phyloP scores from a whole-genome alignment of 345 rosid species.

The Salix dunnii region DNA sequence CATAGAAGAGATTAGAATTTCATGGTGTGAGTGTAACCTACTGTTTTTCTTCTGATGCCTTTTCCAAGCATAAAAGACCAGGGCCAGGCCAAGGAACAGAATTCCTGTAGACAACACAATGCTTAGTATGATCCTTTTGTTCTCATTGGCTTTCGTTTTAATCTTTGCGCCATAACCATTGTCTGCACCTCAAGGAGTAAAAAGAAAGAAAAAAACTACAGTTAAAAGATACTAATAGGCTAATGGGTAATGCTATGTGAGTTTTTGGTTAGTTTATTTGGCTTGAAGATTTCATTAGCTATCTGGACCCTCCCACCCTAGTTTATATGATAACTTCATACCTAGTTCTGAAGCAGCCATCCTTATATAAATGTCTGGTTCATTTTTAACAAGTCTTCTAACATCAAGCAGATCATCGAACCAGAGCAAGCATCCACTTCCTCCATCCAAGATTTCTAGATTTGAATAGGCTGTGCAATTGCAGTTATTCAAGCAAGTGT shows the following conservation, averaged over 20 bases:
- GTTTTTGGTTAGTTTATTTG: too few relatives aligned
- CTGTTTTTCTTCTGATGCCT: background rate
- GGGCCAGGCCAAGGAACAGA: background rate
- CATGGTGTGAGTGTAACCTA: background rate
- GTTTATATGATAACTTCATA: background rate
- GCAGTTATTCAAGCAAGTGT: too few relatives aligned
- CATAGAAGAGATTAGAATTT: background rate
- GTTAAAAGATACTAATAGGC: background rate
- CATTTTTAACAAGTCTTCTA: background rate
- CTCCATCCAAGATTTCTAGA: background rate
- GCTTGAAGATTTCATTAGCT: too few relatives aligned
- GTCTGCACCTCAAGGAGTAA: too few relatives aligned
- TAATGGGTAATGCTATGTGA: background rate
- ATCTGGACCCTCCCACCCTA: too few relatives aligned
- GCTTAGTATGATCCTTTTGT: background rate
- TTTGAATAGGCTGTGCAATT: too few relatives aligned
- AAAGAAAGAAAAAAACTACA: background rate
- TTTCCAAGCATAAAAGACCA: background rate
- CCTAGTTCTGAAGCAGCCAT: conserved; percentile 5
- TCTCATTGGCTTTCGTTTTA: background rate
- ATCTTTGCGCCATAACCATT: background rate
- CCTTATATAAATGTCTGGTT: background rate
- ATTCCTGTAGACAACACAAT: background rate
- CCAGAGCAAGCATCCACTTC: conserved; percentile 14
- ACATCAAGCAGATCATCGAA: conserved; percentile 4